Percentiles rank a stretch among this genome's conserved stretches.
phyloP scores from a whole-genome alignment of 139 green algal species.

The Pleodorina starrii region DNA sequence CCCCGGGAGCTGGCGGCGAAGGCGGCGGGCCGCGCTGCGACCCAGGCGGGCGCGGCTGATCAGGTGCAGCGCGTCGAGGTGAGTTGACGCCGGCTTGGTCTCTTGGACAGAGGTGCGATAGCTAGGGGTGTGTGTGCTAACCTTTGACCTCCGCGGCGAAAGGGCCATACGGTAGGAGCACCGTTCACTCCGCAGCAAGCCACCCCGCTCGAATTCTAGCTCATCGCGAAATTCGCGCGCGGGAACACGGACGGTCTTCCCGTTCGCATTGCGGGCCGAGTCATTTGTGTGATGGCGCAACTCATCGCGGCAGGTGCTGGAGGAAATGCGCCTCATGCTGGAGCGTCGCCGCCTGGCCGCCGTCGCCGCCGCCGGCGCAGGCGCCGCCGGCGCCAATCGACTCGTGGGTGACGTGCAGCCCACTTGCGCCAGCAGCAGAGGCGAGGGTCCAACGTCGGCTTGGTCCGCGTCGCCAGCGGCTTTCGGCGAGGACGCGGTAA shows the following conservation, averaged over 20 bases:
- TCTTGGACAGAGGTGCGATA: background rate
- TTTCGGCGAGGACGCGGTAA: too few relatives aligned
- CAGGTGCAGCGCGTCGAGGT: conserved; percentile 17
- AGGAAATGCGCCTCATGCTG: conserved; percentile 16
- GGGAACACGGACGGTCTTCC: background rate
- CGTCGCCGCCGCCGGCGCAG: background rate
- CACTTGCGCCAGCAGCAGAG: too few relatives aligned
- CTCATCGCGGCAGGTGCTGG: background rate
- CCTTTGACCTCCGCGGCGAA: too few relatives aligned
- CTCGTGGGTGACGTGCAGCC: too few relatives aligned
- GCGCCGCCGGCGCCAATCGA: background rate
- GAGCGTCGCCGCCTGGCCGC: background rate
- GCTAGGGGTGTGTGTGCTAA: background rate
- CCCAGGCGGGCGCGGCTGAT: background rate
- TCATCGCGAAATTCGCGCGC: too few relatives aligned
- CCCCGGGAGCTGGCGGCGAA: background rate
- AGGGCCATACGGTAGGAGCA: too few relatives aligned
- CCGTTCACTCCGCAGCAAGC: too few relatives aligned
- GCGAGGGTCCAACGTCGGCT: too few relatives aligned
- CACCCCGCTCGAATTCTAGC: too few relatives aligned
- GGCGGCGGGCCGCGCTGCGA: too few relatives aligned
- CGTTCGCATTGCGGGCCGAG: background rate
- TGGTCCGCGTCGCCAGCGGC: too few relatives aligned
- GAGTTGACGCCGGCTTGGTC: background rate
- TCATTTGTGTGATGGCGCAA: background rate